Base-by-base conservation (phyloP, 2,329 filamentous ascomycete genomes). In the Penicillium glabrum region DNA sequence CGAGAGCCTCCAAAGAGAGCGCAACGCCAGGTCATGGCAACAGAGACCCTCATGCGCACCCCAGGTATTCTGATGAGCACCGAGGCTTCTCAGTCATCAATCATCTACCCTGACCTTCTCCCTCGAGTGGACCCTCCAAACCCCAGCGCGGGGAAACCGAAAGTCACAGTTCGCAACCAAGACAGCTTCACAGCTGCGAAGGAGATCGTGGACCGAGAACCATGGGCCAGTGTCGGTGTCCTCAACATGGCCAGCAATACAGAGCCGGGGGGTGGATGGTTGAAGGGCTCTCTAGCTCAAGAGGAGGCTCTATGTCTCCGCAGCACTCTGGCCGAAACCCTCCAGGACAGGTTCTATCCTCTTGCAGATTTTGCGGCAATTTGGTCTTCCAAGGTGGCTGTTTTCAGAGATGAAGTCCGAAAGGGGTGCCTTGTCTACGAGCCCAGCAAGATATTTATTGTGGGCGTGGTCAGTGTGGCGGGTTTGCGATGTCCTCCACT, bases 301-400 rank as follows among this genome's bases (percentile, higher is more conserved):
- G 85, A 88, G 71, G 86, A 88, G 72, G 79, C 81, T 3, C 75
- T 89, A 5, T 88, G 84, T 72, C 83, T 83, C 65, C 81, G 85
- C 43, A 83, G 79, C 48, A 73, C 61, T 23, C 58, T 71, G 13
- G 58, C 59, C 6, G 58, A 47, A 8, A 67, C 59, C 1, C 59
- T 69, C 2, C 57, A 69, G 13, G 45, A 24, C 2, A 11, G 37
- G 10, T 78, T 78, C 66, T 86, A 85, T 62, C 83, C 82, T 0
- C 75, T 80, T 54, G 73, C 73, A 41, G 68, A 75, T 14, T 72
- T 75, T 9, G 76, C 74, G 57, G 80, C 75, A 0, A 67, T 86
- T 21, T 86, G 86, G 71, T 78, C 80, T 0, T 83, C 82, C 0
- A 75, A 78, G 16, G 80, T 86, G 6, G 74, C 84, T 8, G 69